Evolutionary conservation across 2,329 filamentous ascomycete species (phyloP), one percentile per base, ranked within the genome.

Genomic region (Penicillium expansum): DNA sequence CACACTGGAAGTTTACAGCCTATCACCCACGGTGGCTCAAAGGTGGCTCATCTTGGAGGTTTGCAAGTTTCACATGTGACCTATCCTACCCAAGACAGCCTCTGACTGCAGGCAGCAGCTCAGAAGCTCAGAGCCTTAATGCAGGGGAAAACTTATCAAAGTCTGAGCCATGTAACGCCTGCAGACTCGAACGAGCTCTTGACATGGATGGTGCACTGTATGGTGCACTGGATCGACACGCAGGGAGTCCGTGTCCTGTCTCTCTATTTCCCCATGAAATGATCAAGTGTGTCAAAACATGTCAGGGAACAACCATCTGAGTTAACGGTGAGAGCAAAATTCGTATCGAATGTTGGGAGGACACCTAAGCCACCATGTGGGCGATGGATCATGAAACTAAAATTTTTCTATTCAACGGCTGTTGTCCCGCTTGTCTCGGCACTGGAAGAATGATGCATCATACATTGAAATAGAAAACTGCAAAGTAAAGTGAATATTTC

Each of bases 401-500:
- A 33, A 50, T 20, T 30, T n/a, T 2, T 27, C 41, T 5, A 52
- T 52, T 56, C 20, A 35, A 37, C 11, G 5, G 24, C 14, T 16
- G 16, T 22, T n/a, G 29, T 22, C 16, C 32, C 13, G n/a, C 13
- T 9, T 30, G 18, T 30, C 14, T 39, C 20, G 18, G 18, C 22
- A 18, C 6, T 4, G 27, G 29, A 11, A 30, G 24, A 22, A 54
- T 58, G 56, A 62, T 54, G 59, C 61, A 60, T 65, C 57, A 35
- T 54, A 59, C 61, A 61, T 65, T 52, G 27, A 53, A 58, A 51
- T 52, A 33, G 55, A 56, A 47, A 47, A 20, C 27, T 30, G 11
- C 29, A 13, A 5, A 38, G 9, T 38, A 38, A n/a, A 8, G 35
- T 11, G 24, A 18, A 18, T 24, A 20, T 2, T 13, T 24, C 10